These are phyloP conservation scores for Fusarium beomiforme DNA, from an alignment of 2,329 filamentous ascomycete genomes.

Conservation along the genomic window DNA sequence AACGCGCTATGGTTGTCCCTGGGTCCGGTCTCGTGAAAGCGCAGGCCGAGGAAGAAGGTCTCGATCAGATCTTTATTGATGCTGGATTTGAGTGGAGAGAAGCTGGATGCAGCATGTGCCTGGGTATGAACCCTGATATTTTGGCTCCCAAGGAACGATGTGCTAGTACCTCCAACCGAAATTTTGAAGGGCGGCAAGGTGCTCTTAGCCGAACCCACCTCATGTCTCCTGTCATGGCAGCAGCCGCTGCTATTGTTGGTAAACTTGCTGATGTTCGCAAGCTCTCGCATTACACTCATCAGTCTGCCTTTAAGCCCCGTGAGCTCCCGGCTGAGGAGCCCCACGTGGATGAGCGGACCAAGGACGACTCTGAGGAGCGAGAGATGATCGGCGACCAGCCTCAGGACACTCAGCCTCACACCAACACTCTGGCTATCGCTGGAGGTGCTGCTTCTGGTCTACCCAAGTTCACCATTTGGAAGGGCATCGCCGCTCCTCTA, in stretches of 20 bases:
- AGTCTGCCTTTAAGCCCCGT: constrained; percentile 68
- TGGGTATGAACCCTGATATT: constrained; percentile 99
- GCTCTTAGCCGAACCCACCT: constrained; percentile 91
- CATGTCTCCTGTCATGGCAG: constrained; percentile 97
- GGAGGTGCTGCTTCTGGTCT: constrained; percentile 69
- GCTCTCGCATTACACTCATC: constrained; percentile 69
- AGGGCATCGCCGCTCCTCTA: constrained; percentile 87
- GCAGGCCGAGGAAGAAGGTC: constrained; percentile 88
- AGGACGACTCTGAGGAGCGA: constrained; percentile 61
- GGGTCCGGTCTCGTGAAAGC: constrained; percentile 94
- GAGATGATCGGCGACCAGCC: constrained; percentile 67
- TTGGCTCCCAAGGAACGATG: constrained; percentile 91
- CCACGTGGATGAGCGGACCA: constrained; percentile 63
- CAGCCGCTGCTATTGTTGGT: constrained; percentile 87
- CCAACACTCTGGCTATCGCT: constrained; percentile 65
- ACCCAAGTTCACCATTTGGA: constrained; percentile 83
- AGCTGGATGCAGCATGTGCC: constrained; percentile 98
- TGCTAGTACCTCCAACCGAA: constrained; percentile 94
- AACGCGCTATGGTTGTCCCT: constrained; percentile 94
- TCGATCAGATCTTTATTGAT: constrained; percentile 90
- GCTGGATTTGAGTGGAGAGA: constrained; percentile 98
- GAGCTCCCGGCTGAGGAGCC: constrained; percentile 54
- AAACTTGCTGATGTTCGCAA: constrained; percentile 93
- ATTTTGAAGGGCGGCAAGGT: constrained; percentile 97
- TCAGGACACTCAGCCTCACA: constrained; percentile 71